Evolutionary conservation across 2,329 filamentous ascomycete genomes (phyloP).

Genomic region (Ceratocystis smalleyi): DNA sequence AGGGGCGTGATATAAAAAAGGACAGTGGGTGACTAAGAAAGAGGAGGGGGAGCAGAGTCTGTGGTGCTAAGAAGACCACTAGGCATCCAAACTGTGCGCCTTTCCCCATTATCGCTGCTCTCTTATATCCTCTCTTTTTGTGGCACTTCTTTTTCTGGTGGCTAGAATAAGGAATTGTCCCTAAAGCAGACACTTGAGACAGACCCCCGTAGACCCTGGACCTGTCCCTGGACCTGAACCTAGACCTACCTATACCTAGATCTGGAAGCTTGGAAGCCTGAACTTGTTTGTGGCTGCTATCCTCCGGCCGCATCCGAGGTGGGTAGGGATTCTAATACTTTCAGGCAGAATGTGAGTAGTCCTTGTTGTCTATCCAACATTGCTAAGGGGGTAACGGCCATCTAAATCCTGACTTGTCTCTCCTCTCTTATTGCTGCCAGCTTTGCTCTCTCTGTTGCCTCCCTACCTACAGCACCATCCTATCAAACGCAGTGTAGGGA

Average conservation of each 20-base stretch:
- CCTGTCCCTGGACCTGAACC: not conserved
- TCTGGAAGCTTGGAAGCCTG: not conserved
- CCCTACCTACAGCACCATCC: not conserved
- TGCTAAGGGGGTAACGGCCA: too few relatives aligned
- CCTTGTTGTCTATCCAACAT: too few relatives aligned
- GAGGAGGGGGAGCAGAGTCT: not conserved
- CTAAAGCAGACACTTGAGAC: constrained; percentile 1
- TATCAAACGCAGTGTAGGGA: not conserved
- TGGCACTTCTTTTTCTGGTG: not conserved
- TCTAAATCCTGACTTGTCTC: too few relatives aligned
- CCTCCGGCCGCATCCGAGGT: constrained; percentile 2
- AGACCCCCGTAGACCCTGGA: not conserved
- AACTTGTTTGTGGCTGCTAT: constrained; percentile 1
- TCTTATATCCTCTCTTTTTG: not conserved
- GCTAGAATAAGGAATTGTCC: not conserved
- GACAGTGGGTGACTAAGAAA: too few relatives aligned
- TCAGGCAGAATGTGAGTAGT: not conserved
- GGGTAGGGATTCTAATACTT: not conserved
- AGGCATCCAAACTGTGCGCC: too few relatives aligned
- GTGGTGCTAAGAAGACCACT: too few relatives aligned
- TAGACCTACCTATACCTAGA: too few relatives aligned
- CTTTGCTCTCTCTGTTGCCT: not conserved
- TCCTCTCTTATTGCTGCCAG: not conserved
- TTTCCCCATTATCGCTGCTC: not conserved
- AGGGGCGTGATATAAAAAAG: not conserved